Base-by-base conservation (phyloP, 306 rosid genomes). In the Leucaena leucocephala region DNA sequence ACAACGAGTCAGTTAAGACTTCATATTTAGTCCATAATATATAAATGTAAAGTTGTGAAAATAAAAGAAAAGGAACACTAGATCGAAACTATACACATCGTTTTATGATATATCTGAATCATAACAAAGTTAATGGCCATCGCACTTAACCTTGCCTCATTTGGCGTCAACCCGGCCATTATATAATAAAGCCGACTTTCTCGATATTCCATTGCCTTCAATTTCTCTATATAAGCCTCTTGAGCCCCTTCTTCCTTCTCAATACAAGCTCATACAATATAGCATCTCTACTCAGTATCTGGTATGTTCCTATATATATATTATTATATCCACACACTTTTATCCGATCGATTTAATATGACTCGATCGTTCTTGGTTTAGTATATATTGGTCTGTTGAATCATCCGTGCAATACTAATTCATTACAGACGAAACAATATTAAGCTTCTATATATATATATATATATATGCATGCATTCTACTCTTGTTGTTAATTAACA, bases 161-260 rank as follows among this genome's bases (percentile, higher is more conserved):
- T 76, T 75, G 86, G 85, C 55, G 85, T 78, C 83, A 72, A 74
- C 85, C 72, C 84, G 82, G 76, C 77, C 81, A 82, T 80, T 82
- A 70, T 82, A 78, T 46, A 48, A 54, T 78, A 76, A 76, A 22
- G 22, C 33, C 69, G 80, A 58, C 57, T 58, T 68, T 68, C 21
- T 11, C 12, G 22, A n/a, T 67, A 17, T 69, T 12, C 16, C 58
- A 68, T 43, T 12, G 70, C 82, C 76, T 68, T 66, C 69, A 54
- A 5, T 40, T 33, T 78, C 72, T 42, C 87, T 87, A 84, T 88
- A 79, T 88, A 85, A 80, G 76, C 69, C 15, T 21, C 70, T 78
- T 38, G 7, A 72, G 7, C 75, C 43, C 71, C 68, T 69, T 69
- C 76, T 44, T 42, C 67, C 71, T 80, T 70, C 81, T 59, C 38